These are phyloP conservation scores for Trichomonas tenax DNA, from an alignment of 208 protist species.

Conservation along the genomic window DNA sequence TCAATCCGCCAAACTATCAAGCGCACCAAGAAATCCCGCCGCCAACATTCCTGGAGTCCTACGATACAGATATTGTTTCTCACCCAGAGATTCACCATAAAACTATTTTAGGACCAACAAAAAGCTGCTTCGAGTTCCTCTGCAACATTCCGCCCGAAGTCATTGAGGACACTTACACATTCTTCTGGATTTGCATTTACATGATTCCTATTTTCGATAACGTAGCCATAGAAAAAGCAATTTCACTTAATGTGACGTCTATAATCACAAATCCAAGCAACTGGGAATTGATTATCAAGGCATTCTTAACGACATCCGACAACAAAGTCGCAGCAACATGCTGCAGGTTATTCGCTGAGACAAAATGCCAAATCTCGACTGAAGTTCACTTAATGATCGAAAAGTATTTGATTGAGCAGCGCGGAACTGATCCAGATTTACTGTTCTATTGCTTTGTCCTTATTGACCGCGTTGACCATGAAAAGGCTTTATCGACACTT, in stretches of 20 bases:
- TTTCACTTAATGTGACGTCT: not conserved
- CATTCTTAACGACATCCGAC: not conserved
- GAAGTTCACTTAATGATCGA: not conserved
- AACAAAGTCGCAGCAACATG: not conserved
- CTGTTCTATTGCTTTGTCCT: not conserved
- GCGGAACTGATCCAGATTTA: not conserved
- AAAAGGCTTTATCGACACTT: not conserved
- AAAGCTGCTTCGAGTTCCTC: not conserved
- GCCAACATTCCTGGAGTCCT: not conserved
- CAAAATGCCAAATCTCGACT: not conserved
- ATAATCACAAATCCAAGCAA: too few relatives aligned
- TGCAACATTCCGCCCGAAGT: not conserved
- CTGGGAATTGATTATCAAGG: not conserved
- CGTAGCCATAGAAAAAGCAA: not conserved
- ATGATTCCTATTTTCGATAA: not conserved
- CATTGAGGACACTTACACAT: not conserved
- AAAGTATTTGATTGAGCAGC: not conserved
- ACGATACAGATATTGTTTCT: not conserved
- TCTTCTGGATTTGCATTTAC: not conserved
- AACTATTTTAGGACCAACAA: not conserved
- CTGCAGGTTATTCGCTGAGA: not conserved
- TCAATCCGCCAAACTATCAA: not conserved
- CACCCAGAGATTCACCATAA: not conserved
- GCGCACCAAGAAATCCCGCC: not conserved
- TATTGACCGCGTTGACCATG: not conserved